Evolutionary conservation across 2,329 filamentous ascomycete genomes (phyloP).

Genomic region (Pseudogymnoascus sp.): DNA sequence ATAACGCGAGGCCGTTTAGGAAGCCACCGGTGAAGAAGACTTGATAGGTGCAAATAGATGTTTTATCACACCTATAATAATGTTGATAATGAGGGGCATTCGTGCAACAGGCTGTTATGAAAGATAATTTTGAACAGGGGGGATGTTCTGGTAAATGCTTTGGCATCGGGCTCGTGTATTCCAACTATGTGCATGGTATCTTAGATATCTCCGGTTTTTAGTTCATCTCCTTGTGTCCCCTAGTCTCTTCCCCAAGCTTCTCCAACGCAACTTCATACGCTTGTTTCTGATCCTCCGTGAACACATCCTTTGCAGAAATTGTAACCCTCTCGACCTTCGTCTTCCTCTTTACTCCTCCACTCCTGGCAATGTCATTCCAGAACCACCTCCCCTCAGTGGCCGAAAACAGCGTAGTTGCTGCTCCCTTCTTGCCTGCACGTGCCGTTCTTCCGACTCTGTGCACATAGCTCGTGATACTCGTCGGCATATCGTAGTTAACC

Average conservation of each 20-base stretch:
- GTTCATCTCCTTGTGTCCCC: neutral
- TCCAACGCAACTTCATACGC: constrained; percentile 49
- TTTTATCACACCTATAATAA: neutral
- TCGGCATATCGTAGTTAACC: constrained; percentile 87
- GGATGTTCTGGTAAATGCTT: neutral
- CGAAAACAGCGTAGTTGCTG: constrained; percentile 80
- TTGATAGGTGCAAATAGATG: neutral
- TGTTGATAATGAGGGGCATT: neutral
- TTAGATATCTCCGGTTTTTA: neutral
- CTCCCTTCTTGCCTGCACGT: constrained; percentile 65
- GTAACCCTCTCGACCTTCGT: constrained; percentile 39
- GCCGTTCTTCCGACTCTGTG: constrained; percentile 90
- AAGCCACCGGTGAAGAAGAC: constrained; percentile 47
- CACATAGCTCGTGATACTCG: constrained; percentile 74
- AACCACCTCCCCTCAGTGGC: constrained; percentile 80
- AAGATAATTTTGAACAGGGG: neutral
- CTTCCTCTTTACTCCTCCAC: constrained; percentile 41
- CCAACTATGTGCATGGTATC: constrained; percentile 8
- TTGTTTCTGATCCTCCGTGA: constrained; percentile 34
- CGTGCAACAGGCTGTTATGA: neutral
- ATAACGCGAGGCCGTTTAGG: constrained; percentile 48
- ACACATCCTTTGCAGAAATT: constrained; percentile 31
- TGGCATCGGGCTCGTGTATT: neutral
- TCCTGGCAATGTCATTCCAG: constrained; percentile 69
- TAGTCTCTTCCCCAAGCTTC: constrained; percentile 50